Evolutionary conservation across 163 green algal genomes (phyloP).

Genomic region (Smithsoniella earleae): DNA sequence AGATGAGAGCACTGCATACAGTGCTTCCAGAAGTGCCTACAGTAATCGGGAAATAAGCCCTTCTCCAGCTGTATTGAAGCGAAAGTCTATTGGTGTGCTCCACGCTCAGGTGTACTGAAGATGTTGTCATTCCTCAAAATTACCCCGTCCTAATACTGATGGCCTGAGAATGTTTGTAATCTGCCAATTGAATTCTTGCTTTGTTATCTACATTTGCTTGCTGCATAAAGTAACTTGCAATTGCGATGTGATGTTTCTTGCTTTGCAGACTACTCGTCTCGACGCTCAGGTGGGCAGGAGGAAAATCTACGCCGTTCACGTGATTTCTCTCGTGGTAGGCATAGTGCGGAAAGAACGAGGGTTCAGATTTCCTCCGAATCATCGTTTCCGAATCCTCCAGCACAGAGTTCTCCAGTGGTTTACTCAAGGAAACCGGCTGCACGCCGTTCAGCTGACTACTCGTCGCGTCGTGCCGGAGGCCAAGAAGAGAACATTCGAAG

Average conservation of each 20-base stretch:
- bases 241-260: background rate
- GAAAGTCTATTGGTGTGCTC: background rate
- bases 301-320: slow-evolving; percentile 14
- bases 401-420: too few species aligned
- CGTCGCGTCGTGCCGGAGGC: background rate
- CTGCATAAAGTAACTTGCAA: background rate
- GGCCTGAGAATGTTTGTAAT: too few species aligned
- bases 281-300: slow-evolving; percentile 18
- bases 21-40: too few species aligned
- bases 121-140: too few species aligned
- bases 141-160: too few species aligned
- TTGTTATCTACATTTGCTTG: background rate
- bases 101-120: background rate
- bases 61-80: background rate
- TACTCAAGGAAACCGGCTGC: too few species aligned
- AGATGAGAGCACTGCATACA: too few species aligned
- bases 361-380: background rate
- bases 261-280: background rate
- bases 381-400: background rate
- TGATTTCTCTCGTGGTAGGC: too few species aligned
- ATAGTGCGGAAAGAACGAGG: background rate
- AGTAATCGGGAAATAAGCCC: background rate
- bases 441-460: slow-evolving; percentile 12
- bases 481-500: slow-evolving; percentile 20
- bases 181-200: too few species aligned